Evolutionary conservation across 805 yeast species (phyloP), one percentile per base, ranked within the genome.

Genomic region (Yamadazyma takamatsuzukensis): DNA sequence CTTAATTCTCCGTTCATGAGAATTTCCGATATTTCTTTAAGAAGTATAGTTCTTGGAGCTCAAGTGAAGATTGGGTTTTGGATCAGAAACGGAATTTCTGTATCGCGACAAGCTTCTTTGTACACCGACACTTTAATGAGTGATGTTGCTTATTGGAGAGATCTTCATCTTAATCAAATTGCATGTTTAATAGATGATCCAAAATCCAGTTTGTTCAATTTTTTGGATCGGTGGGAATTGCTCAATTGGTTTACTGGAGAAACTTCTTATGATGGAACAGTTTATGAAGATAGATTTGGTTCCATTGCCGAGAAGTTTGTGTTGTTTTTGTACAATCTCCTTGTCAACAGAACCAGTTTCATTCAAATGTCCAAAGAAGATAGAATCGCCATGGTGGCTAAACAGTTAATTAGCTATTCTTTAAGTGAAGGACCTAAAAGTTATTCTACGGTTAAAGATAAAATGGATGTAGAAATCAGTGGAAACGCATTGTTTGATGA

Each of bases 1-100:
- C 26, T 47, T 9, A 43, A 33, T 4, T 35, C 49, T 8, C 74
- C 73, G 29, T 67, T 73, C 37, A 43, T 72, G 33, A 52, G 53
- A 3, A 62, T 78, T 12, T 65, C 83, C 0, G 87, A 80, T 51
- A 62, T 70, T 32, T 68, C 82, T 0, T 51, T 83, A 30, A 68
- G 83, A 50, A 70, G 80, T 11, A 59, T 78, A 19, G 87, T 80
- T 1, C 58, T 81, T 18, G 68, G 74, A 13, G 58, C 79, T 3
- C 90, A 83, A 47, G 73, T 80, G 3, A 70, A 70, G 21, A 59
- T 73, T 2, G 83, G 83, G 1, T 76, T 74, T 40, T 83, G 93
- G 93, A 72, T 83, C 2, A 70, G 90, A 57, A 83, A 83, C 47
- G 93, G 93, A 14, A 48, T 62, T 32, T 65, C 73, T 5, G 73